These are phyloP conservation scores for Paraleonurus japonicus DNA, from an alignment of 257 asterid genomes.

Conservation along the genomic window DNA sequence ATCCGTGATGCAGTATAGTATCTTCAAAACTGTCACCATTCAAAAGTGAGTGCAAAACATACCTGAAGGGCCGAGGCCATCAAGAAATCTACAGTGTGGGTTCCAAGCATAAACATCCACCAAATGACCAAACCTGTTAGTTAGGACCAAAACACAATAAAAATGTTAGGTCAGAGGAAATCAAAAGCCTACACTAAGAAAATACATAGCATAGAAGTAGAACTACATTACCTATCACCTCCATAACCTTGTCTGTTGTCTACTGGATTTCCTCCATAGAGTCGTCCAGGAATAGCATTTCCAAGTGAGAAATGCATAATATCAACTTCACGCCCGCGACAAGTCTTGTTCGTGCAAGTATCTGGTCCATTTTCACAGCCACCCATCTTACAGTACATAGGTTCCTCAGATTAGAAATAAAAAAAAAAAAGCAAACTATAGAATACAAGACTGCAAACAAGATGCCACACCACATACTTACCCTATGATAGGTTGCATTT, in stretches of 20 bases:
- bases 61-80: constrained; percentile 59
- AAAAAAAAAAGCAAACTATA: background rate
- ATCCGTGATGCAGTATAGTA: background rate
- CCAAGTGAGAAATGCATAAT: constrained; percentile 69
- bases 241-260: constrained; percentile 56
- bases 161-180: background rate
- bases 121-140: constrained; percentile 60
- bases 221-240: constrained; percentile 51
- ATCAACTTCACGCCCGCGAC: constrained; percentile 68
- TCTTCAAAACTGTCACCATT: background rate
- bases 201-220: background rate
- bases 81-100: constrained; percentile 58
- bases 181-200: background rate
- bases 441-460: constrained; percentile 4
- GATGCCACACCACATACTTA: constrained; percentile 25
- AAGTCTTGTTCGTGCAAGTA: constrained; percentile 58
- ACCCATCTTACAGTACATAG: constrained; percentile 51
- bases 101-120: constrained; percentile 60
- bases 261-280: constrained; percentile 52
- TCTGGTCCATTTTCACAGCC: constrained; percentile 50
- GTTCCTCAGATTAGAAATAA: constrained; percentile 21
- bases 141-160: constrained; percentile 19
- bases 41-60: constrained; percentile 20
- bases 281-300: constrained; percentile 67
- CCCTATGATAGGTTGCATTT: constrained; percentile 62